Conservation (phyloP, 306 rosid genomes). For the Mucuna pruriens region DNA sequence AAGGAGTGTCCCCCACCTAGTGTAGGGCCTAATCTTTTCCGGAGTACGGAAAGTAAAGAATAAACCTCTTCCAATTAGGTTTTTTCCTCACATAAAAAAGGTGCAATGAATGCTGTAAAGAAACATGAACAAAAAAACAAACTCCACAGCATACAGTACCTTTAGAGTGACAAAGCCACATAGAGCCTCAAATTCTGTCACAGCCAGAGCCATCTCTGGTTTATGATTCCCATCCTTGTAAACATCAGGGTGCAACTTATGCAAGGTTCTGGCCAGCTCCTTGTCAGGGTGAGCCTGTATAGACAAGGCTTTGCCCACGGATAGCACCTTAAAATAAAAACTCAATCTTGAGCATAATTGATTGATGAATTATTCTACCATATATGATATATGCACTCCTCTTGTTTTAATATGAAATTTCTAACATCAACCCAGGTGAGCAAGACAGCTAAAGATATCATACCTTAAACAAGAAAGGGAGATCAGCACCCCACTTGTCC, state of each 20-base stretch:
- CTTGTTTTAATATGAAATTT: too few relatives aligned
- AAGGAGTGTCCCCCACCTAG: too few relatives aligned
- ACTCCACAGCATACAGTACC: slow-evolving; percentile 41
- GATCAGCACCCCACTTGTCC: slow-evolving; percentile 66
- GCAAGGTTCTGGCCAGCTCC: slow-evolving; percentile 66
- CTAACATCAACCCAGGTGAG: background rate
- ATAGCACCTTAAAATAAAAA: slow-evolving; percentile 57
- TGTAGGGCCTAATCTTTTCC: too few relatives aligned
- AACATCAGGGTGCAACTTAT: slow-evolving; percentile 57
- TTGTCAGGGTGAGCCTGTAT: slow-evolving; percentile 87
- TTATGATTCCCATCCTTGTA: slow-evolving; percentile 85
- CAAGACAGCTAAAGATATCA: too few relatives aligned
- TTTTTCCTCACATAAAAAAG: background rate
- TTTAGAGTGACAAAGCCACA: slow-evolving; percentile 69
- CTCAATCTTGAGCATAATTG: background rate
- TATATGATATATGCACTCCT: background rate
- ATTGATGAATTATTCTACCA: background rate
- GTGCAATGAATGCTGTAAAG: background rate
- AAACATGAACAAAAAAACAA: background rate
- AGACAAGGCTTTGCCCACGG: slow-evolving; percentile 73
- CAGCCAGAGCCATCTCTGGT: slow-evolving; percentile 85
- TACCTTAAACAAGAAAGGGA: slow-evolving; percentile 87
- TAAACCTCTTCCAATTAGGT: too few relatives aligned
- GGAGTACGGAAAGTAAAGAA: too few relatives aligned
- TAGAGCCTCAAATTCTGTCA: slow-evolving; percentile 72